Conservation (phyloP, 192 early-diverging fungal genomes). For the Coemansia sp. region DNA sequence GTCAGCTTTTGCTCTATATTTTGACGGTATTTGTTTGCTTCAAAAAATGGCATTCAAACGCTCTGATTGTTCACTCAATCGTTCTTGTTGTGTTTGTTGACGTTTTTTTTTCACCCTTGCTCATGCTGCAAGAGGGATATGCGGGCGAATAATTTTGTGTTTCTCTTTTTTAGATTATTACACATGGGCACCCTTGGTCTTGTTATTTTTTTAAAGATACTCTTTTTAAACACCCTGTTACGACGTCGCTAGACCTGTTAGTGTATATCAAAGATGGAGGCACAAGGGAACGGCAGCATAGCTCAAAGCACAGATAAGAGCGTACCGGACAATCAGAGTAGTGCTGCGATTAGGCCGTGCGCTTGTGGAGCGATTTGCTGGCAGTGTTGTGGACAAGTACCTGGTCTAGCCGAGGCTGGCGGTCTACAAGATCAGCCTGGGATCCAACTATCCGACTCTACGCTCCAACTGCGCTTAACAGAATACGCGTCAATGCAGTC, state of each 20-base stretch:
- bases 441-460: conserved; percentile 1
- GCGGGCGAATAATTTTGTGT: not conserved
- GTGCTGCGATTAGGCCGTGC: conserved; percentile 8
- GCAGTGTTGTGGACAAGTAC: conserved; percentile 16
- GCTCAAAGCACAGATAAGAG: not conserved
- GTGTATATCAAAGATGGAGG: conserved; percentile 1
- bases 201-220: not conserved
- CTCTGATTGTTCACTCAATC: not conserved
- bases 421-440: not conserved
- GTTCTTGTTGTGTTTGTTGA: conserved; percentile 8
- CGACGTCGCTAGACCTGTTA: not conserved
- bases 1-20: conserved; percentile 12
- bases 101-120: not conserved
- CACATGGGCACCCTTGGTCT: not conserved
- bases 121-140: not conserved
- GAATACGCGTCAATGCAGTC: conserved; percentile 11
- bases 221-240: not conserved
- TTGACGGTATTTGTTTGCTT: not conserved
- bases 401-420: not conserved
- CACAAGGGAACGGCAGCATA: not conserved
- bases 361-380: conserved; percentile 26
- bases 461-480: not conserved
- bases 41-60: not conserved
- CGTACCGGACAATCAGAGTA: not conserved
- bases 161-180: conserved; percentile 3